Conservation (phyloP, 2,329 filamentous ascomycete species). For the Ophiostoma tasmaniense region DNA sequence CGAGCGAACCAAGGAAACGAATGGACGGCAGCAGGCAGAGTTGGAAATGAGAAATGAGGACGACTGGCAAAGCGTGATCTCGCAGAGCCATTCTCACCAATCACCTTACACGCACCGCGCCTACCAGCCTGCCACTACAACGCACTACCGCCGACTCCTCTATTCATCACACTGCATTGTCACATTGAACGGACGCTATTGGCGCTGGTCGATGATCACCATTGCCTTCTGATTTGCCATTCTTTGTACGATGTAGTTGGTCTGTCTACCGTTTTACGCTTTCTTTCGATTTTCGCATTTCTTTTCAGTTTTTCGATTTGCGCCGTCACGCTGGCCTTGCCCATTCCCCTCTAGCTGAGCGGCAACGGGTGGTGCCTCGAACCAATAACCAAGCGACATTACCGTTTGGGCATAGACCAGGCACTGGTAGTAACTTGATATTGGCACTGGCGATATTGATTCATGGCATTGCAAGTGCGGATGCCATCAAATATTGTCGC, state of each 20-base stretch:
- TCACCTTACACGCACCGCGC: constrained; percentile 7
- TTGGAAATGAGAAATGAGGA: neutral
- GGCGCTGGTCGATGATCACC: neutral
- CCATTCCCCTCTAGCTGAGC: neutral
- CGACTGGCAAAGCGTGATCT: neutral
- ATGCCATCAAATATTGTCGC: neutral
- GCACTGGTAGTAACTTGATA: neutral
- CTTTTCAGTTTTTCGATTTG: neutral
- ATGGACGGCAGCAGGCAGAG: neutral
- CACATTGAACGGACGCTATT: neutral
- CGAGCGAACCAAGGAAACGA: neutral
- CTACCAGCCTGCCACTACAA: neutral
- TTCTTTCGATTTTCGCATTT: neutral
- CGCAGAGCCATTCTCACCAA: neutral
- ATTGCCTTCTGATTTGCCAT: neutral
- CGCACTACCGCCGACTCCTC: neutral
- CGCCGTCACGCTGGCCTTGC: constrained; percentile 4
- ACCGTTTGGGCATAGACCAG: constrained; percentile 1
- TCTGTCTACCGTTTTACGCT: neutral
- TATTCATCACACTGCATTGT: constrained; percentile 7
- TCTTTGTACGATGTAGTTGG: neutral
- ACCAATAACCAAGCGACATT: neutral
- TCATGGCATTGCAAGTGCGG: neutral
- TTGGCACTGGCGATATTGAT: neutral
- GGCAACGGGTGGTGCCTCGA: neutral